Evolutionary conservation across 169 alveolate species (phyloP).

Genomic region (Plasmodium vinckei): DNA sequence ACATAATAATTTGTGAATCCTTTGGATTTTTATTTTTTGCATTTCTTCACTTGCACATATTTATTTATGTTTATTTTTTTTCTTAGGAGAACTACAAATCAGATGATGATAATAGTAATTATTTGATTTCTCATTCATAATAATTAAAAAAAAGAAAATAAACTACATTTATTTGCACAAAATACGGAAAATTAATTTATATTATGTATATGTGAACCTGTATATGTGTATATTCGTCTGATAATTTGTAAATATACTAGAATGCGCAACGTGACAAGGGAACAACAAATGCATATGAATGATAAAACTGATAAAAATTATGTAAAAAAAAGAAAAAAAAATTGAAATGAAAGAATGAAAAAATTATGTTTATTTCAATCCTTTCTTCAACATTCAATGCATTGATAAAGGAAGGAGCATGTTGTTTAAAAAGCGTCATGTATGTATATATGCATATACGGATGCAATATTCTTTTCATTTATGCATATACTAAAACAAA

Average conservation of each 20-base stretch:
- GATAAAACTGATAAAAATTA: background rate
- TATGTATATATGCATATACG: constrained; percentile 6
- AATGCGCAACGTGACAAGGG: background rate
- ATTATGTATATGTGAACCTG: background rate
- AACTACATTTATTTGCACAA: background rate
- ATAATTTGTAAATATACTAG: background rate
- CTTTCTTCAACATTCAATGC: background rate
- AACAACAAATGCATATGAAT: background rate
- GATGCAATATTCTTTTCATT: background rate
- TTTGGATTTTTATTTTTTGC: background rate
- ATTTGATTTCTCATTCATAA: constrained; percentile 11
- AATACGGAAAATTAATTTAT: background rate
- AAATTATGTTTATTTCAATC: background rate
- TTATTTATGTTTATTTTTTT: background rate
- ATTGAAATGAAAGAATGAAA: background rate
- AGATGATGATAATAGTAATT: constrained; percentile 70
- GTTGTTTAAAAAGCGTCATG: background rate
- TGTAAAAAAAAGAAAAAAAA: background rate
- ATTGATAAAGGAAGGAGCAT: background rate
- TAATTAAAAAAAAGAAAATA: background rate
- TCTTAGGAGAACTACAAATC: constrained; percentile 59
- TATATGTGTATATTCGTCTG: background rate
- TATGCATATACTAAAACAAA: background rate
- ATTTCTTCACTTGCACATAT: background rate
- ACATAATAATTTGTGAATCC: background rate